phyloP scores from a whole-genome alignment of 176 grass and related monocot genomes.

The Poa pratensis region DNA sequence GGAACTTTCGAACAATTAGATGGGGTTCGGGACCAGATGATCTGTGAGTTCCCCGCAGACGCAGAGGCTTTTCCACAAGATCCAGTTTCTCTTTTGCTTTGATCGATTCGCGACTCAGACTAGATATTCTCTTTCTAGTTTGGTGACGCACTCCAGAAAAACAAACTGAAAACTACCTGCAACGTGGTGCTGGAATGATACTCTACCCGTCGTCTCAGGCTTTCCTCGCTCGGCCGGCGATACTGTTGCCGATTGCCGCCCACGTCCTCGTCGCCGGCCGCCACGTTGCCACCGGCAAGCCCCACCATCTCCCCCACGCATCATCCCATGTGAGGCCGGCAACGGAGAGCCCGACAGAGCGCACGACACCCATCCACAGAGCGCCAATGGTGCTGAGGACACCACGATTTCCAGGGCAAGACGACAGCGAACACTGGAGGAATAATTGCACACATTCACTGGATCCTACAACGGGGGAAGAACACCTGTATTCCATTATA shows the following conservation, averaged over 20 bases:
- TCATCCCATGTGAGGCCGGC: slow-evolving; percentile 29
- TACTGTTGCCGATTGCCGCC: not conserved
- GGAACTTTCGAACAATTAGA: not conserved
- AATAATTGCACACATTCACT: not conserved
- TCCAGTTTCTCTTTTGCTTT: slow-evolving; percentile 22
- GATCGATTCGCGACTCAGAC: not conserved
- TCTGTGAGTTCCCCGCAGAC: not conserved
- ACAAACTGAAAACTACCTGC: not conserved
- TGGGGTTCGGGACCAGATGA: not conserved
- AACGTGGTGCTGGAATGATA: not conserved
- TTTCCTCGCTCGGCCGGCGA: not conserved
- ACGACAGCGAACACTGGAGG: slow-evolving; percentile 11
- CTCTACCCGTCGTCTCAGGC: not conserved
- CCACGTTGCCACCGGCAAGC: slow-evolving; percentile 3
- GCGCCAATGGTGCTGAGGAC: not conserved
- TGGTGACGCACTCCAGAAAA: not conserved
- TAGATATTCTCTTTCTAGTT: slow-evolving; percentile 7
- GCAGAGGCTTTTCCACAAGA: not conserved
- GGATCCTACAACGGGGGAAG: slow-evolving; percentile 17
- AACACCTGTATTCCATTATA: slow-evolving; percentile 48
- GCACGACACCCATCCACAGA: not conserved
- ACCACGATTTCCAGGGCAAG: not conserved
- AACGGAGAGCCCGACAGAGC: slow-evolving; percentile 31
- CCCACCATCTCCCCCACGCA: too few relatives aligned
- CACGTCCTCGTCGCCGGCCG: slow-evolving; percentile 7